Evolutionary conservation across 352 stramenopile species (phyloP), one percentile per base, ranked within the genome.

Genomic region (Phytophthora colocasiae): DNA sequence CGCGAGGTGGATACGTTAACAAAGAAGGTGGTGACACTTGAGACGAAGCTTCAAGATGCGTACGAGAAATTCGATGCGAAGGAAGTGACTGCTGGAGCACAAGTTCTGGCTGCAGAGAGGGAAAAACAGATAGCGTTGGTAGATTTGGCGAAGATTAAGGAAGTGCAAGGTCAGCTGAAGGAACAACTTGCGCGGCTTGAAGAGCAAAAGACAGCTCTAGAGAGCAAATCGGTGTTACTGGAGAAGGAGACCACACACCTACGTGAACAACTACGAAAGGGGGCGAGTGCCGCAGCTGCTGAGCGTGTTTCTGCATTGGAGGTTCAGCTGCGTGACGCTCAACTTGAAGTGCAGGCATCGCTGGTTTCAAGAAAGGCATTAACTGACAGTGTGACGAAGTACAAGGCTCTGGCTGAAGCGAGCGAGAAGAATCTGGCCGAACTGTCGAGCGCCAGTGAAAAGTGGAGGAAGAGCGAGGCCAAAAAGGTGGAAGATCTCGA

Each of bases 361-460:
- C 63, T 91, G 29, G 64, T 81, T 6, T 79, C 78, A 19, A 82
- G 78, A 39, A 90, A 92, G 56, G 83, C 82, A 11, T 69, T 91
- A 12, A 82, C 77, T 0, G 80, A 91, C 53, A 81, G 80, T 9
- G 73, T 89, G 24, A 67, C 77, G 6, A 86, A 90, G 52, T 94
- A 92, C 69, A 94, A 92, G 56, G 75, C 77, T 34, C 74, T 94
- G 58, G 82, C 85, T 49, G 84, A 91, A 75, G 85, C 81, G 11
- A 89, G 88, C 43, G 81, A 94, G 26, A 91, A 89, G 65, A 90
- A 69, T 53, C 27, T 94, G 26, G 54, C 66, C 1, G 85, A 89
- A 39, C 58, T 94, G 22, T 92, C 85, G 19, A 66, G 29, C 27
- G 84, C 83, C 8, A 92, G 78, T 46, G 73, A 88, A 32, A 77